Base-by-base conservation (phyloP, 2,329 filamentous ascomycete genomes). In the Pezicula rhizophila region DNA sequence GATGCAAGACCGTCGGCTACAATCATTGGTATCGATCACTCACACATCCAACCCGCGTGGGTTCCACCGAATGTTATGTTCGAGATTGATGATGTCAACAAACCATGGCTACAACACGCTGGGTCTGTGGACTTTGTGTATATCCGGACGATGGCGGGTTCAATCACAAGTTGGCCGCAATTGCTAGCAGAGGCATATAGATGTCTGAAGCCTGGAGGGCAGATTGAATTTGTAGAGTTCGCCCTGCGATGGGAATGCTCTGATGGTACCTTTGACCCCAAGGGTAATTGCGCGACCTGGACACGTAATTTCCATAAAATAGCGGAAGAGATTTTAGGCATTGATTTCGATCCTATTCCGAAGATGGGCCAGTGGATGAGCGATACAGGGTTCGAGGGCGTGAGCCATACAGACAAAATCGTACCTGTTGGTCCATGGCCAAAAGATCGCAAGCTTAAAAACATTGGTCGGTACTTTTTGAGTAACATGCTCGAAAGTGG, bases 51-150 rank as follows among this genome's bases (percentile, higher is more conserved):
- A 57, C 75, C 76, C 5, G 69, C 68, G n/a, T 73, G 72, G 63
- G 73, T 82, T 5, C 79, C 80, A 1, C 68, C 71, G 25, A 85
- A 85, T 56, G 77, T 80, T 52, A 71, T 74, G 44, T 85, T 85
- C 57, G 71, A 82, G 43, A 74, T 85, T 41, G 81, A 85, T 58
- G 81, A 85, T 58, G 76, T 77, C 37, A 77, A 80, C 57, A 70
- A 76, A n/a, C 56, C 62, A 20, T 70, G 67, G 67, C 63, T 70
- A 60, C 64, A 64, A 47, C 47, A 50, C 6, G 52, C 59, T 12
- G 73, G 79, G 52, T 64, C 72, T 47, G 76, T 81, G 56, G 79
- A 83, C 64, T 78, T 75, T 56, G 73, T 84, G 52, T 79, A 82
- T 61, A 72, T 75, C 2, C 73, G 76, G 42, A 69, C 80, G 57